Conservation (phyloP, 2,329 filamentous ascomycete species). For the Colletotrichum sidae region DNA sequence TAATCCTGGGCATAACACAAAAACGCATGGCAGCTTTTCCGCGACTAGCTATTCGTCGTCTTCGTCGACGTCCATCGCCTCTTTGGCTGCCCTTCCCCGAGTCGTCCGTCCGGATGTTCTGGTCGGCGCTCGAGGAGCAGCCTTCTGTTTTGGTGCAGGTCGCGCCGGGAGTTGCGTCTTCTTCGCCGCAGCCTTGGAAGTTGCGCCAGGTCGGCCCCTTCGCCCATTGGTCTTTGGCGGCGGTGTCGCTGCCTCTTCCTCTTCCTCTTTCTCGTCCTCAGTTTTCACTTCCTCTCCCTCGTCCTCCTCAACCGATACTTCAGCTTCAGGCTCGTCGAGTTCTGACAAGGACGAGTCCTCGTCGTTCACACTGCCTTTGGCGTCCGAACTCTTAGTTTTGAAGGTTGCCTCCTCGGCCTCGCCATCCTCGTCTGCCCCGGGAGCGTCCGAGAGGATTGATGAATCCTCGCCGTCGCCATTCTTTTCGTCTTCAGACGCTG, state of each 20-base stretch:
- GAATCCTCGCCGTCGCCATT: conserved; percentile 29
- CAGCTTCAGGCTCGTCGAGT: conserved; percentile 35
- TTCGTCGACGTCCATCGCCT: conserved; percentile 50
- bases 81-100: conserved; percentile 43
- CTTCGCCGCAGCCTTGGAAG: conserved; percentile 27
- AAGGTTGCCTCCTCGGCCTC: conserved; percentile 32
- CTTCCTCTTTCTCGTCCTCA: conserved; percentile 36
- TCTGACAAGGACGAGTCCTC: conserved; percentile 33
- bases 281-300: conserved; percentile 38
- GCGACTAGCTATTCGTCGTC: conserved; percentile 41
- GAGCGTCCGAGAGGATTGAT: conserved; percentile 28
- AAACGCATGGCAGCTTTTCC: conserved; percentile 11
- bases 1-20: conserved; percentile 9
- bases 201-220: conserved; percentile 26
- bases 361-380: conserved; percentile 34
- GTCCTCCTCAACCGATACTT: conserved; percentile 37
- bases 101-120: conserved; percentile 30
- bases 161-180: conserved; percentile 36
- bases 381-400: conserved; percentile 29
- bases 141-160: conserved; percentile 37
- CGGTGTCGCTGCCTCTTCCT: conserved; percentile 28
- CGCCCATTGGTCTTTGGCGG: conserved; percentile 36
- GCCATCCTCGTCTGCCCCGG: conserved; percentile 31
- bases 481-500: conserved; percentile 43
- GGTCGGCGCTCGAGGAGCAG: conserved; percentile 25